Conservation (phyloP, 805 yeast species). For the Kodamaea laetipori region DNA sequence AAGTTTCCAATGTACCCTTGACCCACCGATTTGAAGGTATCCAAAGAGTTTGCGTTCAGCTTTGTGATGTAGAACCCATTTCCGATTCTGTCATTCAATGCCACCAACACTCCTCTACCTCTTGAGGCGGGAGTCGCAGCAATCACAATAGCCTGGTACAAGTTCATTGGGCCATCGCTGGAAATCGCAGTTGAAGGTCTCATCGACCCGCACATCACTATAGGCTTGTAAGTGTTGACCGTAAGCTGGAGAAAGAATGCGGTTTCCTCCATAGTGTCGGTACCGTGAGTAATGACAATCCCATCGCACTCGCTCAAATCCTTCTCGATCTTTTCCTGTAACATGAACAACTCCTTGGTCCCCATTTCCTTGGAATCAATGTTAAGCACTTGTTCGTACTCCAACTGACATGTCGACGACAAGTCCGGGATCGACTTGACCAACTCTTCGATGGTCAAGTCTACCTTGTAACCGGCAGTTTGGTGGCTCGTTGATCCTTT, state of each 20-base stretch:
- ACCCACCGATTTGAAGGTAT: slow-evolving; percentile 66
- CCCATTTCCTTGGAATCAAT: slow-evolving; percentile 62
- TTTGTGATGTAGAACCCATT: slow-evolving; percentile 72
- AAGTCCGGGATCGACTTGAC: slow-evolving; percentile 58
- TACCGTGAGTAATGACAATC: slow-evolving; percentile 70
- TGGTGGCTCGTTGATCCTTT: slow-evolving; percentile 49
- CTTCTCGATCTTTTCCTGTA: slow-evolving; percentile 48
- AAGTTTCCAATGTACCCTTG: slow-evolving; percentile 73
- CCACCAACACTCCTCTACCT: slow-evolving; percentile 63
- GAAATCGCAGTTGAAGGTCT: slow-evolving; percentile 71
- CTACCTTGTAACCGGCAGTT: slow-evolving; percentile 58
- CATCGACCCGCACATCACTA: slow-evolving; percentile 74
- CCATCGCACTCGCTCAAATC: slow-evolving; percentile 53
- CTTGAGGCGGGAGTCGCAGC: slow-evolving; percentile 54
- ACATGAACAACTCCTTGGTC: slow-evolving; percentile 44
- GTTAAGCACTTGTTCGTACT: slow-evolving; percentile 64
- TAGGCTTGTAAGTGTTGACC: slow-evolving; percentile 48
- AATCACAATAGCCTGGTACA: slow-evolving; percentile 67
- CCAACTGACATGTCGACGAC: slow-evolving; percentile 53
- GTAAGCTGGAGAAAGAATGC: slow-evolving; percentile 62
- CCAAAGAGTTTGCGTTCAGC: slow-evolving; percentile 68
- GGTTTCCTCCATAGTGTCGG: slow-evolving; percentile 69
- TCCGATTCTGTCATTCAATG: slow-evolving; percentile 67
- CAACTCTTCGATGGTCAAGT: slow-evolving; percentile 53
- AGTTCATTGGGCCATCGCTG: slow-evolving; percentile 73